phyloP scores from a whole-genome alignment of 306 rosid species.

The Castanea mollissima region DNA sequence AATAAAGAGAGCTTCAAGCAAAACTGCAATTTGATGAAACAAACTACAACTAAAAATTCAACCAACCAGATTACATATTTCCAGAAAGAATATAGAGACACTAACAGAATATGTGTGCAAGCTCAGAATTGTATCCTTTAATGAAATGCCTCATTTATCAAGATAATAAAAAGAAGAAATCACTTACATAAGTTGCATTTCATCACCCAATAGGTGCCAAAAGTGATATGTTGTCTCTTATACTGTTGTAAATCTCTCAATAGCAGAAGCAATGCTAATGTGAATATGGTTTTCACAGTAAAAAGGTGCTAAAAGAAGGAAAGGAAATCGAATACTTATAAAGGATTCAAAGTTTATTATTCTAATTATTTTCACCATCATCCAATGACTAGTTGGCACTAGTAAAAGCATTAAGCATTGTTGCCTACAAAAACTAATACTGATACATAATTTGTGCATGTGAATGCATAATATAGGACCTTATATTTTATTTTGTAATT shows the following conservation, averaged over 20 bases:
- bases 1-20: conserved; percentile 89
- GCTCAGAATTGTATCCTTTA: neutral
- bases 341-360: neutral
- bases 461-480: neutral
- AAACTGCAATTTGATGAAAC: conserved; percentile 47
- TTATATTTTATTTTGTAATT: neutral
- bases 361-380: too few relatives aligned
- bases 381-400: too few relatives aligned
- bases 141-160: neutral
- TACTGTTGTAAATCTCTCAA: neutral
- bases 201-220: neutral
- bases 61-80: conserved; percentile 15
- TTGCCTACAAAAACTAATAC: too few relatives aligned
- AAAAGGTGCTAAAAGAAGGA: neutral
- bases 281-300: neutral
- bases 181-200: neutral
- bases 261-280: neutral
- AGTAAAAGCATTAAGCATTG: too few relatives aligned
- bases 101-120: neutral
- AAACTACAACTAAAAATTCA: conserved; percentile 2
- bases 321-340: neutral
- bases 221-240: neutral
- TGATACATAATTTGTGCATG: too few relatives aligned
- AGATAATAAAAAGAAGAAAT: neutral
- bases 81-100: neutral